Base-by-base conservation (phyloP, 2,329 filamentous ascomycete species). In the Colletotrichum graminicola region DNA sequence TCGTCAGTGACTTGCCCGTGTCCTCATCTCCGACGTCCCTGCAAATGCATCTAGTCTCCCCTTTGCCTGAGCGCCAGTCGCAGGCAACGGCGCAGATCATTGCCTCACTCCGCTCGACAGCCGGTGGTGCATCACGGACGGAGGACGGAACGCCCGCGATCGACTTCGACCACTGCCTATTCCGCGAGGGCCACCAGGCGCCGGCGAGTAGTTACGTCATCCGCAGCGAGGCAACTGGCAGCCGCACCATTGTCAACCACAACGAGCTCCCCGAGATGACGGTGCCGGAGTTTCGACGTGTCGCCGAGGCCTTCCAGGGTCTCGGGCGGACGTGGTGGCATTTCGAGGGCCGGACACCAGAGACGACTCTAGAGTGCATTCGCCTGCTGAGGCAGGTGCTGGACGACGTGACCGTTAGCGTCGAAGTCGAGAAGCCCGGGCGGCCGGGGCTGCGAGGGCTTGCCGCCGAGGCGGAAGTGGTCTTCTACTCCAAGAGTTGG, bases 401-500 rank as follows among this genome's bases (percentile, higher is more conserved):
- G 39, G 66, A 55, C 47, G 66, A 62, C 34, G 62, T 29, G 32
- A 73, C 76, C 57, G 82, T 94, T 77, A 94, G 92, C 78, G 89
- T 94, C 65, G 92, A 94, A 79, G 82, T 92, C 52, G 92, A 94
- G 81, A 94, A 93, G 78, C 91, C 92, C 2, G 85, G 84, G 16
- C 86, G 92, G 14, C 78, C 80, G 36, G 90, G 90, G 2, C 83
- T 94, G 66, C 80, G 84, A 61, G 83, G 87, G 36, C 84, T 93
- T 59, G 90, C 90, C 34, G 82, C 83, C 47, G 84, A 87, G 75
- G 91, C 91, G 32, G 90, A 94, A 76, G 86, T 93, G 23, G 88
- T 94, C n/a, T 93, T 94, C 78, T 94, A 91, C 80, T 93, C 92
- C 16, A 88, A 86, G 75, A 85, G 84, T 62, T 94, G 92, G 92